phyloP scores from a whole-genome alignment of 2,329 filamentous ascomycete species.

The Pezicula radicicola region DNA sequence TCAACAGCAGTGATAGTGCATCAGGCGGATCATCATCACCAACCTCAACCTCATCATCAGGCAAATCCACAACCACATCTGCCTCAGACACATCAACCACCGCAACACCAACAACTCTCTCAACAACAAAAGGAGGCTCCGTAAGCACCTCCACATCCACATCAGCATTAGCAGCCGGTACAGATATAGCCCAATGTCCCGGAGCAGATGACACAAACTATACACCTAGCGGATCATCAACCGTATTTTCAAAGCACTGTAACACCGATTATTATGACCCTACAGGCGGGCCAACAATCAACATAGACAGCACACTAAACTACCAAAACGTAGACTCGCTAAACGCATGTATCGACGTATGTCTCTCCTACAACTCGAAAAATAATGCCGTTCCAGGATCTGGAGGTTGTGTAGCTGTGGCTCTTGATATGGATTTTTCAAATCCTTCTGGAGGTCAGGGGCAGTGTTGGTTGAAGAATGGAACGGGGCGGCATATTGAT shows the following conservation, averaged over 20 bases:
- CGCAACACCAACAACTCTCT: neutral
- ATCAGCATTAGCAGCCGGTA: neutral
- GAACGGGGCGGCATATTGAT: neutral
- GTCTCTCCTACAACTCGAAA: neutral
- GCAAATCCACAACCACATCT: too few relatives aligned
- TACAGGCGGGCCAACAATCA: neutral
- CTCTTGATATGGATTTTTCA: neutral
- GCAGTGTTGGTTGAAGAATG: neutral
- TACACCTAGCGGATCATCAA: neutral
- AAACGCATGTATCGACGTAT: neutral
- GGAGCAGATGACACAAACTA: neutral
- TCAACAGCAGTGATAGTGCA: neutral
- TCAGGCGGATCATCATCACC: too few relatives aligned
- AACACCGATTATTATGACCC: neutral
- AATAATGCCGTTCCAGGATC: neutral
- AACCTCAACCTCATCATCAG: too few relatives aligned
- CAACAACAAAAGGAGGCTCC: neutral
- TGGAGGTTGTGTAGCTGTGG: neutral
- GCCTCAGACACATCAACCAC: neutral
- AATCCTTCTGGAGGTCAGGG: too few relatives aligned
- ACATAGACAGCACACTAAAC: neutral
- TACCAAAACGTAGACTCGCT: neutral
- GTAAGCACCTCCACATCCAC: neutral
- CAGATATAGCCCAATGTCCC: neutral
- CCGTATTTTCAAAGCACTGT: neutral